These are phyloP conservation scores for Neonectria faginata DNA, from an alignment of 2,329 filamentous ascomycete genomes.

Conservation along the genomic window DNA sequence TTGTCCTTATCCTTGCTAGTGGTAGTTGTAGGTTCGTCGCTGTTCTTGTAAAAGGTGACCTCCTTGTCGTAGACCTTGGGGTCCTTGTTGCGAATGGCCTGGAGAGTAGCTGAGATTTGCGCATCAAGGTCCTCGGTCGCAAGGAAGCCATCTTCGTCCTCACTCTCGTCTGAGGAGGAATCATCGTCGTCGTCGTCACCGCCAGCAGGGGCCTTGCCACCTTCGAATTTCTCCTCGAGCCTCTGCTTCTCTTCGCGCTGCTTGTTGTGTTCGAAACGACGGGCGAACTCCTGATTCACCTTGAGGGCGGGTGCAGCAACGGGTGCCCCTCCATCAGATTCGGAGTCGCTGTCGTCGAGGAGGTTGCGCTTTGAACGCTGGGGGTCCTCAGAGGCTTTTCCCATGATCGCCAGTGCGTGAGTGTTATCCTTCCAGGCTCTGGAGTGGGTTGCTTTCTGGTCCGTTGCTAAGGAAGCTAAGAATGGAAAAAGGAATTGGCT, in stretches of 20 bases:
- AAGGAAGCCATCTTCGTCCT: constrained; percentile 91
- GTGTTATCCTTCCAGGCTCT: background rate
- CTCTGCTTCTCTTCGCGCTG: constrained; percentile 88
- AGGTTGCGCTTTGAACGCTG: constrained; percentile 60
- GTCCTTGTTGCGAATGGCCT: constrained; percentile 90
- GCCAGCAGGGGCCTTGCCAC: constrained; percentile 54
- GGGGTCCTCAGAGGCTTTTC: constrained; percentile 44
- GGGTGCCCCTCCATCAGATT: constrained; percentile 56
- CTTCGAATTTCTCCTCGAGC: constrained; percentile 85
- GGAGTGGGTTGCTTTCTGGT: background rate
- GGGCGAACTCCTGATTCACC: constrained; percentile 91
- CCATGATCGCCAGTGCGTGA: constrained; percentile 25
- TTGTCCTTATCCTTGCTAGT: constrained; percentile 57
- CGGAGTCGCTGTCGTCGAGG: constrained; percentile 68
- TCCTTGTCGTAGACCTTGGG: constrained; percentile 88
- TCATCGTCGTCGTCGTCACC: constrained; percentile 65
- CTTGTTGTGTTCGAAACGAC: constrained; percentile 95
- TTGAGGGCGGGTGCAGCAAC: constrained; percentile 69
- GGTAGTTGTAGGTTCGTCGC: constrained; percentile 60
- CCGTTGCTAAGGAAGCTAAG: background rate
- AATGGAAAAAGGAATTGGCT: constrained; percentile 7
- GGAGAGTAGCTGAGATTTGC: constrained; percentile 86
- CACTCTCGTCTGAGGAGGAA: constrained; percentile 82
- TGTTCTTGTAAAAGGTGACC: constrained; percentile 80
- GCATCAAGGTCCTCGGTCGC: constrained; percentile 87